These are phyloP conservation scores for Arabidopsis hybrid DNA, from an alignment of 441 rosid genomes.

Conservation along the genomic window DNA sequence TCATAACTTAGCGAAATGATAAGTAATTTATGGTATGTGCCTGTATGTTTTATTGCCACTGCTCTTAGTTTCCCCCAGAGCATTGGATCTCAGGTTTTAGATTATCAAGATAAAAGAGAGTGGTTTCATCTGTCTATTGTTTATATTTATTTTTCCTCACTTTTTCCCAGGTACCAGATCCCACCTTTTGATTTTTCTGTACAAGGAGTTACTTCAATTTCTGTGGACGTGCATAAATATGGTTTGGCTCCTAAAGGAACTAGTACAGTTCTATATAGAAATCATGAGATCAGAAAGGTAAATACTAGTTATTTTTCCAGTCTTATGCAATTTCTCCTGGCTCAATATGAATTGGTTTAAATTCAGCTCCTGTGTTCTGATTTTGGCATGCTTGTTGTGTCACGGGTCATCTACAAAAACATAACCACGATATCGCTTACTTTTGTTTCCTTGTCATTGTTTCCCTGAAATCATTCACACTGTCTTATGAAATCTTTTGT, in stretches of 20 bases:
- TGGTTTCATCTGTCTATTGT: neutral
- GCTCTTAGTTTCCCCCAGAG: conserved; percentile 1
- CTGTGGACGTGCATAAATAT: conserved; percentile 94
- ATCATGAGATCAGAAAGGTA: conserved; percentile 97
- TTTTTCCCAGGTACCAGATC: conserved; percentile 66
- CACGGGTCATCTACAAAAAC: neutral
- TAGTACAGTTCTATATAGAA: conserved; percentile 89
- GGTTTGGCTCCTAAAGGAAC: conserved; percentile 99
- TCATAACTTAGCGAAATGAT: neutral
- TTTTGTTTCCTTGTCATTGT: neutral
- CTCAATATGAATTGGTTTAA: conserved; percentile 37
- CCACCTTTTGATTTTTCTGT: conserved; percentile 93
- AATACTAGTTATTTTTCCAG: conserved; percentile 19
- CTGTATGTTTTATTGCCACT: neutral
- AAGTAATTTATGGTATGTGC: conserved; percentile 6
- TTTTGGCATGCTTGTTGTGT: conserved; percentile 4
- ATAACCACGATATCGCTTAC: neutral
- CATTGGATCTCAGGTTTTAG: conserved; percentile 5
- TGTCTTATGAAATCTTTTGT: neutral
- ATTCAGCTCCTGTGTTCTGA: conserved; percentile 12
- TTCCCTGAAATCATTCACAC: neutral
- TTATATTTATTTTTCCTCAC: neutral
- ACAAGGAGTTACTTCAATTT: conserved; percentile 89
- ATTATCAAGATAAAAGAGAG: too few species aligned
- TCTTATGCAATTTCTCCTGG: conserved; percentile 24